phyloP scores from a whole-genome alignment of 257 asterid species.

The Ilex aquifolium region DNA sequence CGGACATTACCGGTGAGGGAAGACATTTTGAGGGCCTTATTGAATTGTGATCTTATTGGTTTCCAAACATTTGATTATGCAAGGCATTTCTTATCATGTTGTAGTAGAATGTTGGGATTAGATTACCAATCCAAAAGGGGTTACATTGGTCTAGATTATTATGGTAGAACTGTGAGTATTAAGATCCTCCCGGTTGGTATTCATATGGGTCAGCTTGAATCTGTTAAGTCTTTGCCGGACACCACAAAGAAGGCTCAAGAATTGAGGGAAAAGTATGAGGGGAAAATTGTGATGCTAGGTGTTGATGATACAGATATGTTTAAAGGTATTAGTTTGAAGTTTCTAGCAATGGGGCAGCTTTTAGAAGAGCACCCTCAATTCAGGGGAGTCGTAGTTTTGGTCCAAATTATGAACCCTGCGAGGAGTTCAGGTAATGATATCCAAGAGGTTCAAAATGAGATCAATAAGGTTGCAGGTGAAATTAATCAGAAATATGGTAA shows the following conservation, averaged over 20 bases:
- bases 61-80: conserved; percentile 95
- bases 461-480: conserved; percentile 35
- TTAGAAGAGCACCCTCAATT: conserved; percentile 41
- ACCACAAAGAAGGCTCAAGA: conserved; percentile 47
- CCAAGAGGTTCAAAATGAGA: conserved; percentile 64
- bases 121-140: conserved; percentile 86
- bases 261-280: conserved; percentile 40
- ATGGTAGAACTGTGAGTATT: conserved; percentile 77
- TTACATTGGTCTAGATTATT: conserved; percentile 74
- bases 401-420: conserved; percentile 73
- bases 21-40: conserved; percentile 67
- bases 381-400: conserved; percentile 47
- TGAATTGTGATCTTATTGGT: conserved; percentile 83
- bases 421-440: conserved; percentile 77
- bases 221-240: conserved; percentile 33
- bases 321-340: conserved; percentile 71
- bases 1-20: conserved; percentile 83
- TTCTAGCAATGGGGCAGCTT: conserved; percentile 55
- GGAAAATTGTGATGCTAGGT: conserved; percentile 60
- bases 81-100: conserved; percentile 82
- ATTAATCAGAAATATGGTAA: conserved; percentile 43
- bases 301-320: conserved; percentile 91
- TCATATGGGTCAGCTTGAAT: conserved; percentile 60
- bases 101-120: conserved; percentile 90
- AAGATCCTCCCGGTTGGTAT: conserved; percentile 78